Base-by-base conservation (phyloP, 495 filamentous ascomycete genomes). In the Hyaloscypha hepaticicola region DNA sequence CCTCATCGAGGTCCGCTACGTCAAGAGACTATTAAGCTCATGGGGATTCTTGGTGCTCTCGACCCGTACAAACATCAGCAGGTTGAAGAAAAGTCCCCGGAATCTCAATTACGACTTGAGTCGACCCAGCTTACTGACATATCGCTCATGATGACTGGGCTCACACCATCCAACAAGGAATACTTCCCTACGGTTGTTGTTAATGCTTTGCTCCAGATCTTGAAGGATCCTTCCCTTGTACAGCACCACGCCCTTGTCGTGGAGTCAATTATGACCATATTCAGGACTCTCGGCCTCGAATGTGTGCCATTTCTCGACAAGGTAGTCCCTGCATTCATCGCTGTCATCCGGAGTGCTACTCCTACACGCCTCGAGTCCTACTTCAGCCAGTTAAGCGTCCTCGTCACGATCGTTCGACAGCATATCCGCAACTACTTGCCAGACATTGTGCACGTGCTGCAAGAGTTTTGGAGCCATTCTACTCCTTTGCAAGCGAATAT, bases 131-230 rank as follows among this genome's bases (percentile, higher is more conserved):
- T 95, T 60, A 96, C 93, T 16, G 95, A 99, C 78, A 96, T 99
- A 55, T 93, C 92, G 16, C 81, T 99, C 24, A 96, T 99, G 78
- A 98, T 99, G 93, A 89, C 89, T 65, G 93, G 95, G 12, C 83
- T 97, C n/a, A 97, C 93, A 2, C 96, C 95, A 2, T 96, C 92
- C 0, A 95, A 91, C 64, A 96, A 99, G 70, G 95, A 99, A 64
- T 99, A 98, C 71, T 98, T 96, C 71, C 95, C 95, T 3, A 98
- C 96, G 0, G 93, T 99, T 22, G 96, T 97, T 48, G 96, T 99
- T 71, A 95, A 96, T 69, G 94, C 94, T 1, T 79, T 99, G 51
- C 86, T 98, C 72, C 88, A 91, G 58, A 91, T 99, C 60, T 77
- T 99, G 49, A 91, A 91, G 67, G 95, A 99, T 70, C 87, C 85